Conservation (phyloP, 164 flowering plant species). For the Amborella trichopoda region DNA sequence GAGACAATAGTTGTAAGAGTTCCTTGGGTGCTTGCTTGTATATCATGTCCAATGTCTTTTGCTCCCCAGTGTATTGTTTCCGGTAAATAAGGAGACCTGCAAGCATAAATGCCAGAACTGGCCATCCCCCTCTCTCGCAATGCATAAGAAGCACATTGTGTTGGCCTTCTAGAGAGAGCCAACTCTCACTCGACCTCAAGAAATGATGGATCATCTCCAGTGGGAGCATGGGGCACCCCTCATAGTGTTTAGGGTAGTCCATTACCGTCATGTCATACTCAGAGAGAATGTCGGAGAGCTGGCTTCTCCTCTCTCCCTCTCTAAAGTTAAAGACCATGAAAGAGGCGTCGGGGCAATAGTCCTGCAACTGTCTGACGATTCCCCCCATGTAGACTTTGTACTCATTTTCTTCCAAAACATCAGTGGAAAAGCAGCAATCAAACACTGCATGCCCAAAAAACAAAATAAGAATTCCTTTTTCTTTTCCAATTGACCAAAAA, state of each 20-base stretch:
- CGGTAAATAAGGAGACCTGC: conserved; percentile 79
- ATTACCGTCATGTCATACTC: conserved; percentile 77
- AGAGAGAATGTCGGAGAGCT: conserved; percentile 35
- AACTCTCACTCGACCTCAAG: conserved; percentile 78
- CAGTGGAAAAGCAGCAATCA: conserved; percentile 80
- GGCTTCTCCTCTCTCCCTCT: conserved; percentile 45
- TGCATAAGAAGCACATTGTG: conserved; percentile 81
- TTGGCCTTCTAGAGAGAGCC: conserved; percentile 67
- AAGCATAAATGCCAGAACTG: conserved; percentile 87
- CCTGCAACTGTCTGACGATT: conserved; percentile 51
- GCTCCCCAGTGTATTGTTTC: conserved; percentile 78
- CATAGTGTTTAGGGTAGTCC: conserved; percentile 93
- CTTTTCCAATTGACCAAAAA: no score
- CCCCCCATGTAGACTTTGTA: conserved; percentile 59
- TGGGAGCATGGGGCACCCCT: conserved; percentile 71
- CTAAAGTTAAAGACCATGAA: conserved; percentile 80
- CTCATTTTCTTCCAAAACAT: conserved; percentile 45
- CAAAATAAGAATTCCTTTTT: no score
- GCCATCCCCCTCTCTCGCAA: conserved; percentile 94
- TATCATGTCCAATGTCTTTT: conserved; percentile 85
- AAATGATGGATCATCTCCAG: conserved; percentile 90
- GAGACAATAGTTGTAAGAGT: conserved; percentile 63
- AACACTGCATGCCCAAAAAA: conserved; percentile 45
- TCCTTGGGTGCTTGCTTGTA: conserved; percentile 87
- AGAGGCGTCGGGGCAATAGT: conserved; percentile 68